A percentile compares a stretch with the other conserved stretches of the same genome.
Evolutionary conservation across 2,329 filamentous ascomycete species (phyloP).

Genomic region (Sarocladium brachiariae): DNA sequence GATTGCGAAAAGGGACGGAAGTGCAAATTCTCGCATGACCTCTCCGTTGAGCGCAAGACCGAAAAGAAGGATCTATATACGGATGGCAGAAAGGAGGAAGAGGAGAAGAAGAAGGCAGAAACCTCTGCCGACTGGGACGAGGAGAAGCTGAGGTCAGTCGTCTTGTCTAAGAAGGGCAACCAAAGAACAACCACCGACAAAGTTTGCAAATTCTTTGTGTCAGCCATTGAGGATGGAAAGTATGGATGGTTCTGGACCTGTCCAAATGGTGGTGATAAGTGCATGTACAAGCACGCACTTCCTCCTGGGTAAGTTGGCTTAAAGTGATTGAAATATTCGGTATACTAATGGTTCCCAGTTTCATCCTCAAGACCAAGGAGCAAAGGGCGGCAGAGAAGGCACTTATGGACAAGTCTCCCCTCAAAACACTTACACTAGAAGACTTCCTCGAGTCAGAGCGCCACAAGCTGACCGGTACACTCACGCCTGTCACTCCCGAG

Average conservation of each 20-base stretch:
- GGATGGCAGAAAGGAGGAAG: slow-evolving; percentile 64
- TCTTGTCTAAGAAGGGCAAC: slow-evolving; percentile 95
- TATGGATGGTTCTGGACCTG: slow-evolving; percentile 99
- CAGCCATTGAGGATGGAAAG: slow-evolving; percentile 95
- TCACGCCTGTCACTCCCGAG: slow-evolving; percentile 92
- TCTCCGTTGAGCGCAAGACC: slow-evolving; percentile 81
- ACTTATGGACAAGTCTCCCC: slow-evolving; percentile 86
- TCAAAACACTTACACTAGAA: slow-evolving; percentile 91
- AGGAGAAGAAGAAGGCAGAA: slow-evolving; percentile 78
- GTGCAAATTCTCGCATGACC: slow-evolving; percentile 96
- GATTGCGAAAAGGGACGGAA: slow-evolving; percentile 95
- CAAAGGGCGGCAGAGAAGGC: slow-evolving; percentile 94
- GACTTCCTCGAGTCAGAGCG: slow-evolving; percentile 96
- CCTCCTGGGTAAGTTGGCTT: slow-evolving; percentile 71
- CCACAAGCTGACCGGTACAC: slow-evolving; percentile 83
- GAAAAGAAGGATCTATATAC: slow-evolving; percentile 90
- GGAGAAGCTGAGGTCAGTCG: slow-evolving; percentile 84
- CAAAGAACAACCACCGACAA: slow-evolving; percentile 93
- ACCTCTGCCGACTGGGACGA: slow-evolving; percentile 97
- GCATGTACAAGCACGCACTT: slow-evolving; percentile 96
- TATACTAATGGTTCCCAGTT: slow-evolving; percentile 46
- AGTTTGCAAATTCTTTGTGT: slow-evolving; percentile 98
- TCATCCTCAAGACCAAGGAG: slow-evolving; percentile 96
- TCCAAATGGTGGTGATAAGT: slow-evolving; percentile 93
- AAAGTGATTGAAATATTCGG: not conserved